Evolutionary conservation across 2,329 filamentous ascomycete genomes (phyloP), one percentile per base, ranked within the genome.

Genomic region (Trichothecium roseum): DNA sequence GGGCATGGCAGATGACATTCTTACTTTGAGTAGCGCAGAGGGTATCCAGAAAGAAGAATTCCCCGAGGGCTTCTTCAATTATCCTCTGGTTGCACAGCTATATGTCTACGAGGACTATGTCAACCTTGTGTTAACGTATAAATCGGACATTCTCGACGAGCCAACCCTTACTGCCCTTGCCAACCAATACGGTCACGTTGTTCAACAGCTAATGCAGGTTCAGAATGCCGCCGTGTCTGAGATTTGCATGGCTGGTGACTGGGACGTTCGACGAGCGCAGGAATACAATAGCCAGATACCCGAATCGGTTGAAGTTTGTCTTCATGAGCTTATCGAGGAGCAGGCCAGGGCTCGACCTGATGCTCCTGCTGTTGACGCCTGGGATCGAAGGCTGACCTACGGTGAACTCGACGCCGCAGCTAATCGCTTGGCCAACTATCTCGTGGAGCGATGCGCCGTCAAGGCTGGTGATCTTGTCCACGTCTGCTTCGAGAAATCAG

Each of bases 401-500:
- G n/a, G 15, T 7, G 13, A 29, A 16, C 28, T 29, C 15, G 13
- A 29, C n/a, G 28, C 13, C 7, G 28, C 28, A 7, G 28, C 28
- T n/a, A 29, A 29, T 13, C 13, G 28, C 13, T 16, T 29, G 13
- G 28, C 28, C 13, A 29, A 29, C 28, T n/a, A 20, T 33, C 15
- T 33, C 31, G 10, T 33, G 6, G 20, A 22, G 20, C 16, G 13
- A 12, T 16, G 31, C 35, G 10, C 12, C 5, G 35, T 36, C 2
- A 15, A 36, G 29, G 20, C 10, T 18, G 18, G 18, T 6, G 29
- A 33, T 18, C 9, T 30, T 3, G 36, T 40, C 6, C 30, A 30
- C 8, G 32, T 40, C 13, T 38, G 36, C 33, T 40, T 38, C 30
- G 36, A 30, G n/a, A 40, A 40, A 28, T 38, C 36, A 2, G 24